These are phyloP conservation scores for Wickerhamomyces xylosicus DNA, from an alignment of 805 yeast genomes.

Conservation along the genomic window DNA sequence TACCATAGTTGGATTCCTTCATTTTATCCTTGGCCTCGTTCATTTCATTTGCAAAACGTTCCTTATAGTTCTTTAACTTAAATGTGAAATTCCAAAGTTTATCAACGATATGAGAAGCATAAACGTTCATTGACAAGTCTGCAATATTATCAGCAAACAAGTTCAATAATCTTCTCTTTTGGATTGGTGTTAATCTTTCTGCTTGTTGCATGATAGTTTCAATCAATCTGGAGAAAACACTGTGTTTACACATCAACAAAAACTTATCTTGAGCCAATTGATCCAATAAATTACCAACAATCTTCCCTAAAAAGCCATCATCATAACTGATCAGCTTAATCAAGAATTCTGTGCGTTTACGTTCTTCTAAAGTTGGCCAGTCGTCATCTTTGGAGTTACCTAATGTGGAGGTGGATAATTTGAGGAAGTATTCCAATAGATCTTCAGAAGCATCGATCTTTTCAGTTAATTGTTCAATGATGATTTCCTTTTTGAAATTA, in stretches of 20 bases:
- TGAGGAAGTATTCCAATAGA: slow-evolving; percentile 58
- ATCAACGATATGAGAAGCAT: slow-evolving; percentile 88
- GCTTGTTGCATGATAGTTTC: slow-evolving; percentile 50
- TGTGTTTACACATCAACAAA: slow-evolving; percentile 72
- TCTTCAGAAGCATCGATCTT: slow-evolving; percentile 32
- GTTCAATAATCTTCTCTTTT: slow-evolving; percentile 63
- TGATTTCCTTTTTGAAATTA: slow-evolving; percentile 49
- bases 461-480: slow-evolving; percentile 38
- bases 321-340: slow-evolving; percentile 69
- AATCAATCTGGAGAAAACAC: slow-evolving; percentile 84
- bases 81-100: slow-evolving; percentile 72
- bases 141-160: slow-evolving; percentile 45
- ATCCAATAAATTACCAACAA: slow-evolving; percentile 47
- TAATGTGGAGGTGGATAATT: slow-evolving; percentile 57
- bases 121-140: slow-evolving; percentile 68
- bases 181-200: slow-evolving; percentile 31
- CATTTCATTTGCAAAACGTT: slow-evolving; percentile 68
- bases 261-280: slow-evolving; percentile 49
- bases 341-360: slow-evolving; percentile 66
- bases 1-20: slow-evolving; percentile 81
- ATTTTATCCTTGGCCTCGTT: slow-evolving; percentile 49
- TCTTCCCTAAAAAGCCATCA: slow-evolving; percentile 41
- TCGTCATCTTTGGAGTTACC: slow-evolving; percentile 70
- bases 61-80: slow-evolving; percentile 74
- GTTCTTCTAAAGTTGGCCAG: slow-evolving; percentile 88